These are phyloP conservation scores for Mimosa pudica DNA, from an alignment of 306 rosid genomes.

Conservation along the genomic window DNA sequence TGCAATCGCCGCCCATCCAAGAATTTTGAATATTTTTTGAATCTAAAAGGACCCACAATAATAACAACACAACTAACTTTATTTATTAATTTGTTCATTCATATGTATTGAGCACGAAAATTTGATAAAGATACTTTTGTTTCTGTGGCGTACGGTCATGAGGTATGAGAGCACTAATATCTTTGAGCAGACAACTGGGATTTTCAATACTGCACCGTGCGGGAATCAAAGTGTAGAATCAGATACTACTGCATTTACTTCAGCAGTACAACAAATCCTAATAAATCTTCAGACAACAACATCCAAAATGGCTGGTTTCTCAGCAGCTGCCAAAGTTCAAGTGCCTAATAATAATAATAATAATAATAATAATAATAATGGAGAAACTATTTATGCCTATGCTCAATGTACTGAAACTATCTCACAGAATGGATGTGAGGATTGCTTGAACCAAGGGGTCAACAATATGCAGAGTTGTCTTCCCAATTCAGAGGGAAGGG, in stretches of 20 bases:
- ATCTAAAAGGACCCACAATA: neutral
- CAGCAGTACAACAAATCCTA: neutral
- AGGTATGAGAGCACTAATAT: neutral
- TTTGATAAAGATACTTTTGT: no score
- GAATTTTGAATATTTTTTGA: no score
- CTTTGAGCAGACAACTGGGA: neutral
- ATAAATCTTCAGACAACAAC: neutral
- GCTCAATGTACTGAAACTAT: neutral
- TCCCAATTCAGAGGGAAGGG: neutral
- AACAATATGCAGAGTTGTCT: neutral
- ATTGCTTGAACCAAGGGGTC: neutral
- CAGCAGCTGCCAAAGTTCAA: neutral
- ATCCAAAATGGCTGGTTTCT: neutral
- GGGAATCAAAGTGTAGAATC: neutral
- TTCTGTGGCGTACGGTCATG: neutral
- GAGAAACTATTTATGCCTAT: neutral
- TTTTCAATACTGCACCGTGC: neutral
- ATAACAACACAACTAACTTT: no score
- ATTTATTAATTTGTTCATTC: no score
- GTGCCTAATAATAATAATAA: neutral
- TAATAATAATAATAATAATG: neutral
- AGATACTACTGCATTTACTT: neutral
- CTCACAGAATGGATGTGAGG: neutral
- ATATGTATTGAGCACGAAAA: neutral
- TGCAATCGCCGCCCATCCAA: no score